These are phyloP conservation scores for Talaromyces sp. DNA, from an alignment of 2,329 filamentous ascomycete genomes.

Conservation along the genomic window DNA sequence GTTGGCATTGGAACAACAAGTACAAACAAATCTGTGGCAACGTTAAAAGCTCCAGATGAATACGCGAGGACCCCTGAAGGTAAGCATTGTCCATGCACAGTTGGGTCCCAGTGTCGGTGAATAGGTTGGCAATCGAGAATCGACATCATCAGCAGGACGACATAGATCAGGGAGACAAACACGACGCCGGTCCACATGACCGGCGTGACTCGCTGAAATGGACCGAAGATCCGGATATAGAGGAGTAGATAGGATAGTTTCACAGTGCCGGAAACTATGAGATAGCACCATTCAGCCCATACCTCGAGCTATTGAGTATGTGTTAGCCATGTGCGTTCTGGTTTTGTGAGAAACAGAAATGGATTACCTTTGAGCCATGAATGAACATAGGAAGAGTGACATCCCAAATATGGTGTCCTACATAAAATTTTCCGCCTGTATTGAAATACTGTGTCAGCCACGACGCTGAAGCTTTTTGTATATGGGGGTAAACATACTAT, in stretches of 20 bases:
- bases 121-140: slow-evolving; percentile 11
- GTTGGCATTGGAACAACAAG: slow-evolving; percentile 8
- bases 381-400: slow-evolving; percentile 2
- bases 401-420: slow-evolving; percentile 8
- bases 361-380: slow-evolving; percentile 5
- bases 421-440: slow-evolving; percentile 4
- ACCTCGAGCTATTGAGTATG: slow-evolving; percentile 3
- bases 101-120: slow-evolving; percentile 4
- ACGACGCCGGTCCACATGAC: slow-evolving; percentile 7
- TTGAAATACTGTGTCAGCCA: background rate
- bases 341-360: background rate
- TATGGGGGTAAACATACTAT: background rate
- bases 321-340: background rate
- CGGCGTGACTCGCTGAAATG: slow-evolving; percentile 6
- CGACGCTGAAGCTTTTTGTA: background rate
- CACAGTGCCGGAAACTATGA: slow-evolving; percentile 3
- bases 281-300: slow-evolving; percentile 9
- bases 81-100: background rate
- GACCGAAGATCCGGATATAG: slow-evolving; percentile 9
- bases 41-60: slow-evolving; percentile 9
- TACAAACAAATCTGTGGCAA: slow-evolving; percentile 8
- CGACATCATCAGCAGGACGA: slow-evolving; percentile 9
- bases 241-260: slow-evolving; percentile 6
- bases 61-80: slow-evolving; percentile 3
- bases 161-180: slow-evolving; percentile 1